Evolutionary conservation across 164 flowering plant species (phyloP), one percentile per base, ranked within the genome.

Genomic region (Platanus orientalis): DNA sequence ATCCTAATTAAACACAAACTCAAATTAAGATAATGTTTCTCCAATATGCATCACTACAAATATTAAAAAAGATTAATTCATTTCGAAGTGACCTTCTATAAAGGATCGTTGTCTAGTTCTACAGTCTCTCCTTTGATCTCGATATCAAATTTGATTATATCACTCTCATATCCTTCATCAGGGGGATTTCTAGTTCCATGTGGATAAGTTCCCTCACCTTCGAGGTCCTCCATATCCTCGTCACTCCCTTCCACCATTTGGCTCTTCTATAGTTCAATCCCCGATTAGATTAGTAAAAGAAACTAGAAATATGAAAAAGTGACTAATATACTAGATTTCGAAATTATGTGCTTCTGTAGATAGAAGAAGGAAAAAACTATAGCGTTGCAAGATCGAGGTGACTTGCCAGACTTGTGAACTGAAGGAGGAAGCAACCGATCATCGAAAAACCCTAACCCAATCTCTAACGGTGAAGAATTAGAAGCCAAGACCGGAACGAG

Each of bases 71-170:
- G 28, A 9, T 2, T 12, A n/a, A 23, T 25, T n/a, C 21, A 7
- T 14, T 19, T 1, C 16, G 20, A 21, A 10, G 29, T 44, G 52
- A 27, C 98, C 89, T 88, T 83, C 63, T 94, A 96, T 0, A 93
- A 90, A 71, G 93, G 87, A 50, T 89, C 97, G 74, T 88, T 67
- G 63, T 94, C 97, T 67, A 95, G 84, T 61, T 94, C 95, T 20
- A 94, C 90, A 40, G 69, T 78, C 7, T 91, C 98, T 17, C 88
- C 98, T 48, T 91, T 97, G 11, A 91, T 79, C 66, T 94, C 98
- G 7, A 91, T 40, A 70, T 94, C 98, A 1, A 96, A 94, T 60
- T 94, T 97, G 23, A 89, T 55, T 21, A 94, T 16, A 16, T 45
- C 96, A 30, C 71, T 81, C 44, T 86, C 88, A 7, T 61, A 53